These are phyloP conservation scores for Straminergon stramineum DNA, from an alignment of 225 moss, liverwort and hornwort genomes.

Conservation along the genomic window DNA sequence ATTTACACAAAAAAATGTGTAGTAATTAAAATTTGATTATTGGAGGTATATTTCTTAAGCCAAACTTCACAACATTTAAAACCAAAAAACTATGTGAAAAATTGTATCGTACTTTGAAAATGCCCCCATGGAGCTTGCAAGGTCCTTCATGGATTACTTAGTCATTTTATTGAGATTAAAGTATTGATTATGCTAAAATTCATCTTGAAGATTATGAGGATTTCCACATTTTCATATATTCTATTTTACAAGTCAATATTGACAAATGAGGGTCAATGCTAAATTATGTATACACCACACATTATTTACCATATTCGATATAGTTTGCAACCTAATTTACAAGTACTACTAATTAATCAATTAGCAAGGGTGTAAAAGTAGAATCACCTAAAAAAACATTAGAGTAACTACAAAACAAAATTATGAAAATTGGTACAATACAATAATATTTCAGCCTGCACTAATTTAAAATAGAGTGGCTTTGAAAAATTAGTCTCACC, in stretches of 20 bases:
- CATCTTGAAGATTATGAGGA: neutral
- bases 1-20: too few relatives aligned
- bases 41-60: neutral
- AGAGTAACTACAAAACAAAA: neutral
- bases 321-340: neutral
- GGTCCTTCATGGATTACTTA: rapidly evolving
- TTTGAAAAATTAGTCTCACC: neutral
- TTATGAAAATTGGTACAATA: neutral
- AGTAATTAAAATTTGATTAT: neutral
- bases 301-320: neutral
- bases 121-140: rapidly evolving
- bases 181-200: neutral
- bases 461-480: neutral
- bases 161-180: neutral
- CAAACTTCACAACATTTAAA: neutral
- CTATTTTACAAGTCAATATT: neutral
- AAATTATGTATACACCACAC: neutral
- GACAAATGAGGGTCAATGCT: too few relatives aligned
- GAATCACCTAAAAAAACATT: neutral
- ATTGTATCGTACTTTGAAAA: neutral
- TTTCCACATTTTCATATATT: neutral
- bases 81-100: neutral
- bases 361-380: neutral
- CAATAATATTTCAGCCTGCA: neutral
- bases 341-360: too few relatives aligned